Evolutionary conservation across 495 filamentous ascomycete species (phyloP), one percentile per base, ranked within the genome.

Genomic region (Penicillium fimorum): DNA sequence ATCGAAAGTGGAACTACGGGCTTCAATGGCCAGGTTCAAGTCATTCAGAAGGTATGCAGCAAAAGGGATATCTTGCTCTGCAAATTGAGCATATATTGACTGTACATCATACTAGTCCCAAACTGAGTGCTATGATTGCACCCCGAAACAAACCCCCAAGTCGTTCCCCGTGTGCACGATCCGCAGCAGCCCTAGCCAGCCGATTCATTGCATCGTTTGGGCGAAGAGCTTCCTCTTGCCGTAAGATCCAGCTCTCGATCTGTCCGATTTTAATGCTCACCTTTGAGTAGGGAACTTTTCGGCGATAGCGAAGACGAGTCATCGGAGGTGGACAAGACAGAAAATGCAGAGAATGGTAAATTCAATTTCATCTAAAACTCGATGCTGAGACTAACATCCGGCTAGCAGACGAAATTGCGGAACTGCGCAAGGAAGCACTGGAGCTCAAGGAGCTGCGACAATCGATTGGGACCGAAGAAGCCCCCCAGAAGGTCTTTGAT

Each of bases 181-280:
- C 60, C 84, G 94, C 66, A 96, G 90, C 64, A 97, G 90, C 1
- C 94, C 94, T 0, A 90, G 86, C 53, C 92, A 97, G 63, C 92
- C 92, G 1, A 97, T 99, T 25, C 94, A 99, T 70, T 97, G 94
- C 75, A 99, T 99, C 45, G 92, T 97, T n/a, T 99, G 94, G 94
- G 92, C 83, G 0, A 99, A 97, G 78, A 96, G 90, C 65, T 97
- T 96, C 66, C 83, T 99, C 12, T 84, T 97, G 56, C 90, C 89
- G 82, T 86, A 74, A 59, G 76, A 32, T 13, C 40, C 7, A 11
- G n/a, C 0, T 24, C n/a, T 5, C 6, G 1, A 15, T 22, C 2
- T 15, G 7, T 5, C 13, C 20, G 1, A 27, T 25, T 12, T 25
- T 2, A 6, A 30, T 33, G 9, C 32, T 50, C 1, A 41, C 64